Evolutionary conservation across 73 alveolate species (phyloP).

Genomic region (Paramecium caudatum): DNA sequence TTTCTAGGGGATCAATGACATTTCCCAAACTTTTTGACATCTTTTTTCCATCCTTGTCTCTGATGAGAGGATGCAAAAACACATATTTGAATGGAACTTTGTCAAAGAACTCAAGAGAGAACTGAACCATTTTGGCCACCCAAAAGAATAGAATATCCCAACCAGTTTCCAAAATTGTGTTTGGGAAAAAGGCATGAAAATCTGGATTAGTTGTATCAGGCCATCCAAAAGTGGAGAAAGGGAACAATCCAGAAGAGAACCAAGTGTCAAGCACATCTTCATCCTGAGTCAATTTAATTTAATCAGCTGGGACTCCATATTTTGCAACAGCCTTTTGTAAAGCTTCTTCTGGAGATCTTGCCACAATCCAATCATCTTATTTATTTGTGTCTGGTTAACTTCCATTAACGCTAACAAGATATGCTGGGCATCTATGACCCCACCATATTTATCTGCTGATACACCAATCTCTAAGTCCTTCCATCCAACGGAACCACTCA

Average conservation of each 20-base stretch:
- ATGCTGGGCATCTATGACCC: constrained; percentile 99
- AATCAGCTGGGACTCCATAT: constrained; percentile 74
- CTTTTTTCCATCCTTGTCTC: constrained; percentile 95
- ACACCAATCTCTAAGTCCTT: constrained; percentile 97
- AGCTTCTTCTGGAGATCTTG: constrained; percentile 93
- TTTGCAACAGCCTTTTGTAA: constrained; percentile 89
- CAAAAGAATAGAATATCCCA: constrained; percentile 99
- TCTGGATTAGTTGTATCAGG: constrained; percentile 94
- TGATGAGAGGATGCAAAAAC: constrained; percentile 95
- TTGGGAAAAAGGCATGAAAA: constrained; percentile 98
- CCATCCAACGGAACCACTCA: constrained; percentile 88
- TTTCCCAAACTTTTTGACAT: constrained; percentile 98
- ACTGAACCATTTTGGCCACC: constrained; percentile 98
- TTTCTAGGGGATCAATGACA: constrained; percentile 99
- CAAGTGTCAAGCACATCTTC: constrained; percentile 99
- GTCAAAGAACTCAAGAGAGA: constrained; percentile 95
- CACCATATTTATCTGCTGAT: constrained; percentile 99
- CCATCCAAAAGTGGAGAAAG: constrained; percentile 99
- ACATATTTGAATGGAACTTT: constrained; percentile 97
- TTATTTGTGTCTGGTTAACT: constrained; percentile 87
- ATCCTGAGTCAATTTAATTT: constrained; percentile 68
- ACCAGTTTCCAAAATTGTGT: constrained; percentile 95
- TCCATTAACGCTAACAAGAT: constrained; percentile 90
- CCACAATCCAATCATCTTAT: constrained; percentile 94
- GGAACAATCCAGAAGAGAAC: constrained; percentile 99